These are phyloP conservation scores for Sisymbrium altissimum DNA, from an alignment of 345 rosid genomes.

Conservation along the genomic window DNA sequence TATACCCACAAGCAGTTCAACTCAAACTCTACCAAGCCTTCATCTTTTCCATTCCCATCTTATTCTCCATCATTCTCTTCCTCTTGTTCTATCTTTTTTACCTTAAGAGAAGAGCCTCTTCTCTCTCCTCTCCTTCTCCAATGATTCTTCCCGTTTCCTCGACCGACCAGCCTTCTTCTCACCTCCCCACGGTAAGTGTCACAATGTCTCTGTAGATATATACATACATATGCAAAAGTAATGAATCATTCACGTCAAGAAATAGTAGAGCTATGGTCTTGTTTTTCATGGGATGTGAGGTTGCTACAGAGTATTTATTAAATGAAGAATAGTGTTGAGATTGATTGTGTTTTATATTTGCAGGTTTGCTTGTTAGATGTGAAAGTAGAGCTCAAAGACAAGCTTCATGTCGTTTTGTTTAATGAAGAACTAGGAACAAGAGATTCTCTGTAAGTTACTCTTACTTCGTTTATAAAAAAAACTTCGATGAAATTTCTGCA, in stretches of 20 bases:
- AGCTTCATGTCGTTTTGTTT: slow-evolving; percentile 64
- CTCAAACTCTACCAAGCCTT: slow-evolving; percentile 93
- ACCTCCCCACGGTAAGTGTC: slow-evolving; percentile 47
- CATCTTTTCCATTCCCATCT: slow-evolving; percentile 93
- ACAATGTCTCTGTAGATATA: slow-evolving; percentile 7
- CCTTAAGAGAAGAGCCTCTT: slow-evolving; percentile 83
- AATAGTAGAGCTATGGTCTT: background rate
- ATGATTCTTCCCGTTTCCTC: slow-evolving; percentile 48
- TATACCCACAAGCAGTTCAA: slow-evolving; percentile 81
- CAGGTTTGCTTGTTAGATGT: slow-evolving; percentile 55
- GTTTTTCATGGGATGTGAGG: background rate
- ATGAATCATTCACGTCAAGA: background rate
- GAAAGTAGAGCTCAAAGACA: slow-evolving; percentile 57
- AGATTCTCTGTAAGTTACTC: slow-evolving; percentile 76
- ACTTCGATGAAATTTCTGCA: background rate
- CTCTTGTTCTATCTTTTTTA: slow-evolving; percentile 88
- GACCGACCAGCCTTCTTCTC: slow-evolving; percentile 37
- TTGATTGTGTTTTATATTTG: slow-evolving; percentile 6
- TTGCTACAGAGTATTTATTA: slow-evolving; percentile 1
- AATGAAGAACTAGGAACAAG: slow-evolving; percentile 69
- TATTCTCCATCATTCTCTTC: slow-evolving; percentile 85
- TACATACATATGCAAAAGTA: background rate
- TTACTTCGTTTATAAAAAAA: background rate
- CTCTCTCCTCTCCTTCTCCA: slow-evolving; percentile 39
- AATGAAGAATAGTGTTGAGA: slow-evolving; percentile 1